Evolutionary conservation across 768 basidiomycete genomes (phyloP).

Genomic region (Lentinula sp.): DNA sequence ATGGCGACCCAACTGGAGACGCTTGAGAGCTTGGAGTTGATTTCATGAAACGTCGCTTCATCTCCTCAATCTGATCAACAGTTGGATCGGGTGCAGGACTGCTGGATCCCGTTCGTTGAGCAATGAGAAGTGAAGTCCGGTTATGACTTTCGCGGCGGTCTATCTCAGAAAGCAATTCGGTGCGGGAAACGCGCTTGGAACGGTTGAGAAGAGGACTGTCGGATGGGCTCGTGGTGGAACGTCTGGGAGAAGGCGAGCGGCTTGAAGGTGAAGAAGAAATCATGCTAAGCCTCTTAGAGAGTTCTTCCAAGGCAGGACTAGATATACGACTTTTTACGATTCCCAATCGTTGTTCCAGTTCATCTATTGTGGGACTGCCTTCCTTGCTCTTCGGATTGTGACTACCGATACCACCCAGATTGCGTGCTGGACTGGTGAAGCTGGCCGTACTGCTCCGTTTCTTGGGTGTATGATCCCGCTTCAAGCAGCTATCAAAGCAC

Average conservation of each 20-base stretch:
- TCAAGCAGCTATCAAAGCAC: slow-evolving; percentile 76
- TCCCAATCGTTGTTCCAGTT: slow-evolving; percentile 56
- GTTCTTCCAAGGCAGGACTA: slow-evolving; percentile 49
- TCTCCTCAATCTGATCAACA: slow-evolving; percentile 51
- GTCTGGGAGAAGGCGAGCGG: slow-evolving; percentile 16
- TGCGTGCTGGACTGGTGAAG: slow-evolving; percentile 25
- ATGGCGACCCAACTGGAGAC: slow-evolving; percentile 11
- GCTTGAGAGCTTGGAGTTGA: slow-evolving; percentile 18
- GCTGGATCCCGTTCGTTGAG: slow-evolving; percentile 14
- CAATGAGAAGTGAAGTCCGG: not conserved
- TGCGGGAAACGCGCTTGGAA: not conserved
- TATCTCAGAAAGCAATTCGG: not conserved
- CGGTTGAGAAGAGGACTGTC: slow-evolving; percentile 9
- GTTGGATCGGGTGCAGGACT: slow-evolving; percentile 28
- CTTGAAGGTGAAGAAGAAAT: slow-evolving; percentile 16
- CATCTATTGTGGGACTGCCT: slow-evolving; percentile 56
- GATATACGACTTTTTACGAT: slow-evolving; percentile 47
- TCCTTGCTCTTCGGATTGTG: slow-evolving; percentile 35
- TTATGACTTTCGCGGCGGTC: not conserved
- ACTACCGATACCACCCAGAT: slow-evolving; percentile 38
- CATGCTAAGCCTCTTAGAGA: slow-evolving; percentile 36
- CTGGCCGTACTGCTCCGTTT: slow-evolving; percentile 20
- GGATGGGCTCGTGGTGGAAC: slow-evolving; percentile 18
- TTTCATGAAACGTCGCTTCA: slow-evolving; percentile 52
- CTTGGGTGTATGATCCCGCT: slow-evolving; percentile 44